Conservation (phyloP, 2,329 filamentous ascomycete genomes). For the Colletotrichum sp. region DNA sequence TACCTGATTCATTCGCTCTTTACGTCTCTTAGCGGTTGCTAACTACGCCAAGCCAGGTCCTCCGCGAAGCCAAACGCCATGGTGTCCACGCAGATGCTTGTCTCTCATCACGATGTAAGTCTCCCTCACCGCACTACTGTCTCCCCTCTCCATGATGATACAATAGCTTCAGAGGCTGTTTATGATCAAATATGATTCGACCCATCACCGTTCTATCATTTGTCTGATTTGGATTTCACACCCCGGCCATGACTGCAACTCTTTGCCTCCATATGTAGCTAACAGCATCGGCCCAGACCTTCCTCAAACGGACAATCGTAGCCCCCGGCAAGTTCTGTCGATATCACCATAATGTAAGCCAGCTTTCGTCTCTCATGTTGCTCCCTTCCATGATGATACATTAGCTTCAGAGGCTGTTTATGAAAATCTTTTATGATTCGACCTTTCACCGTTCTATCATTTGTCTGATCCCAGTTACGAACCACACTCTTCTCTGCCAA, state of each 20-base stretch:
- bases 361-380: background rate
- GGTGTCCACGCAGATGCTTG: background rate
- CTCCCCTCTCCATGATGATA: slow-evolving; percentile 39
- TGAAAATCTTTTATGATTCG: slow-evolving; percentile 43
- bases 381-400: slow-evolving; percentile 40
- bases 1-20: background rate
- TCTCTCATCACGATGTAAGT: slow-evolving; percentile 24
- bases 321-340: background rate
- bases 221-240: slow-evolving; percentile 5
- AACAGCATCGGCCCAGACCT: background rate
- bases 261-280: background rate
- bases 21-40: background rate
- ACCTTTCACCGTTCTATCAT: slow-evolving; percentile 37
- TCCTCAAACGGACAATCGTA: background rate
- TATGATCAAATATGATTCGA: slow-evolving; percentile 48
- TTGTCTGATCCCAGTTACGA: slow-evolving; percentile 5
- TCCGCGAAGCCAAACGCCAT: background rate
- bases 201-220: slow-evolving; percentile 37
- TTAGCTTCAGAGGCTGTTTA: slow-evolving; percentile 53
- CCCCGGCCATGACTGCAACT: background rate
- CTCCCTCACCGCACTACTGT: background rate
- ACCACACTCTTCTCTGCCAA: background rate
- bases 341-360: slow-evolving; percentile 23
- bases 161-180: slow-evolving; percentile 49
- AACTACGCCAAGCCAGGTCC: background rate